Percentiles rank a stretch among this genome's conserved stretches.
These are phyloP conservation scores for Calophaca sinica DNA, from an alignment of 306 rosid genomes.

Conservation along the genomic window DNA sequence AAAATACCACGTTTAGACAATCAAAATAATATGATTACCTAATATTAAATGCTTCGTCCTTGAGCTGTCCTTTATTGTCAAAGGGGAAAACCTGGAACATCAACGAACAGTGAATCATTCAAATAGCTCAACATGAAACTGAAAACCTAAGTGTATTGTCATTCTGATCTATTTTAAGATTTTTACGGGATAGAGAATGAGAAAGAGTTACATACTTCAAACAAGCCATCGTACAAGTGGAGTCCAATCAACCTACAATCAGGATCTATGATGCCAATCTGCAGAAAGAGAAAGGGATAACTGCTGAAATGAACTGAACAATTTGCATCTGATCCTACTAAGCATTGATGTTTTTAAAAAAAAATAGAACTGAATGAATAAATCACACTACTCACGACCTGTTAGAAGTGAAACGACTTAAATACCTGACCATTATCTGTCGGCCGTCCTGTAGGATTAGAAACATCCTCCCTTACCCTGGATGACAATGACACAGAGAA, in stretches of 20 bases:
- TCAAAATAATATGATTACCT: constrained; percentile 56
- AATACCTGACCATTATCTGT: constrained; percentile 92
- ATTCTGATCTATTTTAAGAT: not conserved
- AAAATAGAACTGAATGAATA: constrained; percentile 23
- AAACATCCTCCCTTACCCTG: constrained; percentile 96
- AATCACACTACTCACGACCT: constrained; percentile 12
- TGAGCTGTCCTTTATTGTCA: constrained; percentile 90
- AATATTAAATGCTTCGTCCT: constrained; percentile 86
- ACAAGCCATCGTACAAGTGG: constrained; percentile 91
- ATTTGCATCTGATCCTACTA: not conserved
- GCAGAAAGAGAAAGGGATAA: constrained; percentile 42
- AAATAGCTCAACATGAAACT: not conserved
- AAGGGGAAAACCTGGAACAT: constrained; percentile 83
- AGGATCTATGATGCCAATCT: constrained; percentile 97
- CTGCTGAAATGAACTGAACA: constrained; percentile 29
- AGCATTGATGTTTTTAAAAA: not conserved
- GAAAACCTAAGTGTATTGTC: not conserved
- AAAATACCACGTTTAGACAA: constrained; percentile 7
- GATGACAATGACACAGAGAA: constrained; percentile 24
- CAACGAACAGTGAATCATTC: constrained; percentile 39
- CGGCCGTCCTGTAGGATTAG: constrained; percentile 97
- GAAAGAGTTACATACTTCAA: constrained; percentile 61
- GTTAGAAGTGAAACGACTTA: constrained; percentile 17
- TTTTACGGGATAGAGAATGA: constrained; percentile 3
- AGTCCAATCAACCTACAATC: constrained; percentile 94